phyloP scores from a whole-genome alignment of 2,329 filamentous ascomycete genomes.

The Pestalotiopsis sp. region DNA sequence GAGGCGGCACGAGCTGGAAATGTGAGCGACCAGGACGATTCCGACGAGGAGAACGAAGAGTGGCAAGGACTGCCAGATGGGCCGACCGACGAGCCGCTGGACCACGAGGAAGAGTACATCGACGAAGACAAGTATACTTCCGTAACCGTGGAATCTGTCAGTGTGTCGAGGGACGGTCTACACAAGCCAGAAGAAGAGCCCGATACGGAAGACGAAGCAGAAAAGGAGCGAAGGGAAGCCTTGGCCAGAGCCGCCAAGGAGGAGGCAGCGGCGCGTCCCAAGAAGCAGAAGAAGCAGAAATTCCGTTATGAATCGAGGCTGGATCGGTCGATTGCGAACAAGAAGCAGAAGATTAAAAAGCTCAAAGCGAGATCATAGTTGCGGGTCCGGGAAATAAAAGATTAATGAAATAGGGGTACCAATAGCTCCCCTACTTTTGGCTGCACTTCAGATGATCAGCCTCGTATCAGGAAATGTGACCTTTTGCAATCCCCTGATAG shows the following conservation, averaged over 20 bases:
- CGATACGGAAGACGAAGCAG: slow-evolving; percentile 38
- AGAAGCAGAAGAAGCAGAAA: slow-evolving; percentile 87
- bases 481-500: not conserved
- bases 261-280: slow-evolving; percentile 60
- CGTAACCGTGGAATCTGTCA: slow-evolving; percentile 89
- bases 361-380: slow-evolving; percentile 7
- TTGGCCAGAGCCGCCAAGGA: slow-evolving; percentile 37
- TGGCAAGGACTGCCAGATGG: slow-evolving; percentile 69
- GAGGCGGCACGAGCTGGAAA: slow-evolving; percentile 58
- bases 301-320: slow-evolving; percentile 91
- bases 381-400: not conserved
- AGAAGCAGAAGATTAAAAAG: slow-evolving; percentile 72
- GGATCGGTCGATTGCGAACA: slow-evolving; percentile 75
- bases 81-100: slow-evolving; percentile 53
- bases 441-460: not conserved
- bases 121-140: slow-evolving; percentile 97
- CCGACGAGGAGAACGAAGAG: slow-evolving; percentile 41
- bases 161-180: slow-evolving; percentile 75
- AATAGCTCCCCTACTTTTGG: slow-evolving; percentile 1
- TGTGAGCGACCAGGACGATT: slow-evolving; percentile 28
- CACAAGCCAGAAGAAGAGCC: slow-evolving; percentile 53
- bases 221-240: slow-evolving; percentile 37
- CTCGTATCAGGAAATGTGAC: slow-evolving; percentile 3
- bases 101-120: slow-evolving; percentile 91
- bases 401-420: not conserved